A percentile compares a stretch with the other conserved stretches of the same genome.
phyloP scores from a whole-genome alignment of 306 rosid species.

The Vigna reflexopilosa region DNA sequence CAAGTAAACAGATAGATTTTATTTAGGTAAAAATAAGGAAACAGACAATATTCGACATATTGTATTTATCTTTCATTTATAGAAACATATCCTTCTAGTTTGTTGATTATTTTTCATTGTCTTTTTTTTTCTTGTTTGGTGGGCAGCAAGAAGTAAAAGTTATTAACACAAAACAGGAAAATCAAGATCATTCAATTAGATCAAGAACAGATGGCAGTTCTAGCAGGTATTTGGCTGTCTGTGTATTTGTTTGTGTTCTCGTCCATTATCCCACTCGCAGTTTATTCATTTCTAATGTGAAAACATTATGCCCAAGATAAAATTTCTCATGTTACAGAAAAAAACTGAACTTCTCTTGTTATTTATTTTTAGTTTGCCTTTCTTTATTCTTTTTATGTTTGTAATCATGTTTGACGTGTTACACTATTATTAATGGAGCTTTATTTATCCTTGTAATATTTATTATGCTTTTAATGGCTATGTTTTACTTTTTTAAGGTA shows the following conservation, averaged over 20 bases:
- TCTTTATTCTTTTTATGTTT: conserved; percentile 10
- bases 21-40: not conserved
- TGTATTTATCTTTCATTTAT: conserved; percentile 21
- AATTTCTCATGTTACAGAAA: conserved; percentile 25
- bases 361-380: not conserved
- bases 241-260: not conserved
- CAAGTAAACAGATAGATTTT: not conserved
- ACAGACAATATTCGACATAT: not conserved
- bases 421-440: conserved; percentile 14
- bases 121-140: conserved; percentile 30
- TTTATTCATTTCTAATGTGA: conserved; percentile 32
- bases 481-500: conserved; percentile 52
- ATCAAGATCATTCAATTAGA: conserved; percentile 47
- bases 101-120: conserved; percentile 31
- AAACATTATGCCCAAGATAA: conserved; percentile 28
- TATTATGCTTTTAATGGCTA: conserved; percentile 30
- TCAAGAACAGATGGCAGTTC: conserved; percentile 57
- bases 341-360: not conserved
- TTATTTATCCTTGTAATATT: conserved; percentile 15
- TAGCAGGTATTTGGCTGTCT: conserved; percentile 58
- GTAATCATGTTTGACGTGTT: conserved; percentile 30
- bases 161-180: conserved; percentile 54
- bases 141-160: conserved; percentile 77
- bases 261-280: not conserved
- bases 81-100: conserved; percentile 24